Conservation (phyloP, 1,284 basidiomycete genomes). For the Xerocomus tenax region DNA sequence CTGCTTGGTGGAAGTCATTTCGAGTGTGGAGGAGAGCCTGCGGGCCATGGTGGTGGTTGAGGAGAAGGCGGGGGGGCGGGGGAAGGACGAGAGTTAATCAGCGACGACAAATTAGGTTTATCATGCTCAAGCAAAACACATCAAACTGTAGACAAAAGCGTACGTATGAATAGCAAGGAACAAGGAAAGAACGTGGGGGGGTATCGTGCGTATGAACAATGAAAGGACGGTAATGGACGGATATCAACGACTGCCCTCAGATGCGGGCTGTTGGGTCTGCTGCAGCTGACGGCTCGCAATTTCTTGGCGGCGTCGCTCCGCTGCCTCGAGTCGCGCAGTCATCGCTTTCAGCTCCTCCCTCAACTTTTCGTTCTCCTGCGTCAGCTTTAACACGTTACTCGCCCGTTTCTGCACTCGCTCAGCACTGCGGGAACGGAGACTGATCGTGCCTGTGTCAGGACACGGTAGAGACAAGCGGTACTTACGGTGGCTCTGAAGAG, state of each 20-base stretch:
- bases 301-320: slow-evolving; percentile 55
- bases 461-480: slow-evolving; percentile 18
- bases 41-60: slow-evolving; percentile 20
- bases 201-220: slow-evolving; percentile 23
- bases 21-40: slow-evolving; percentile 29
- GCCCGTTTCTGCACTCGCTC: slow-evolving; percentile 65
- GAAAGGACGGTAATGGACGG: slow-evolving; percentile 26
- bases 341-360: slow-evolving; percentile 65
- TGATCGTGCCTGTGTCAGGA: slow-evolving; percentile 18
- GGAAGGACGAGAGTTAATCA: slow-evolving; percentile 9
- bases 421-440: slow-evolving; percentile 34
- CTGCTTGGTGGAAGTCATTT: slow-evolving; percentile 33
- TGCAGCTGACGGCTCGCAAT: slow-evolving; percentile 35
- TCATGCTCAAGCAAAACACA: not conserved
- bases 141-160: not conserved
- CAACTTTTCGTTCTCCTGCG: slow-evolving; percentile 69
- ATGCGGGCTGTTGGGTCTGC: slow-evolving; percentile 25
- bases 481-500: slow-evolving; percentile 28
- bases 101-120: slow-evolving; percentile 17
- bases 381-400: slow-evolving; percentile 64
- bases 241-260: slow-evolving; percentile 20
- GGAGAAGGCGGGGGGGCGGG: not conserved
- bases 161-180: slow-evolving; percentile 6
- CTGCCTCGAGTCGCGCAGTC: slow-evolving; percentile 64
- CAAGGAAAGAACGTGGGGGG: slow-evolving; percentile 23